Base-by-base conservation (phyloP, 2,329 filamentous ascomycete species). In the Ophiocordyceps camponoti-leonardi region DNA sequence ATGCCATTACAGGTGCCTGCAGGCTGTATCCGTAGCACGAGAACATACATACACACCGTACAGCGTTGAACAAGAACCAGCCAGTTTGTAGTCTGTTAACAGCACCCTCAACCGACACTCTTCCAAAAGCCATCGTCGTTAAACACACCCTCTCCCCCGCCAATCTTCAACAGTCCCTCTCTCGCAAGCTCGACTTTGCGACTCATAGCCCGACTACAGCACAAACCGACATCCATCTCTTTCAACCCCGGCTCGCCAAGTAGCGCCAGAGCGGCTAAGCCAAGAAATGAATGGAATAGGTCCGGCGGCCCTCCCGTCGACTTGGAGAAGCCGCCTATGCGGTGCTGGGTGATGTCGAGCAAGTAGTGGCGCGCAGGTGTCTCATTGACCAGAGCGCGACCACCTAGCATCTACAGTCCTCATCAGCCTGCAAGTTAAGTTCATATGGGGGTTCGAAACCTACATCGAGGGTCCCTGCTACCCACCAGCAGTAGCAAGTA, bases 401-500 rank as follows among this genome's bases (percentile, higher is more conserved):
- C 63, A 28, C 72, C 69, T 12, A 84, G 66, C 53, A 83, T 75
- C 68, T 81, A 49, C 5, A 33, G 19, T 28, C 7, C 26, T 16
- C 28, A n/a, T 45, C 37, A 42, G 41, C 26, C 22, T 37, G 3
- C 22, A 23, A 16, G 13, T 23, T 13, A 18, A 6, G 6, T 6
- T 13, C 12, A 11, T n/a, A n/a, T 8, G 7, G 14, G 18, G 12
- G 12, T 8, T 2, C 26, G 18, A 10, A 2, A 39, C 6, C 13
- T 56, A 72, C 67, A 45, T 58, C 54, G 1, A 77, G 58, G 1
- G 86, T 77, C 2, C 77, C 86, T 4, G 73, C 72, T 0, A 85
- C 86, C 92, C 92, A 98, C 70, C 90, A 98, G 20, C 79, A 82
- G 61, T 98, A 98, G 64, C 92, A 98, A 0, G 92, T 96, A 63